Conservation (phyloP, 441 rosid genomes). For the Breynia disticha region DNA sequence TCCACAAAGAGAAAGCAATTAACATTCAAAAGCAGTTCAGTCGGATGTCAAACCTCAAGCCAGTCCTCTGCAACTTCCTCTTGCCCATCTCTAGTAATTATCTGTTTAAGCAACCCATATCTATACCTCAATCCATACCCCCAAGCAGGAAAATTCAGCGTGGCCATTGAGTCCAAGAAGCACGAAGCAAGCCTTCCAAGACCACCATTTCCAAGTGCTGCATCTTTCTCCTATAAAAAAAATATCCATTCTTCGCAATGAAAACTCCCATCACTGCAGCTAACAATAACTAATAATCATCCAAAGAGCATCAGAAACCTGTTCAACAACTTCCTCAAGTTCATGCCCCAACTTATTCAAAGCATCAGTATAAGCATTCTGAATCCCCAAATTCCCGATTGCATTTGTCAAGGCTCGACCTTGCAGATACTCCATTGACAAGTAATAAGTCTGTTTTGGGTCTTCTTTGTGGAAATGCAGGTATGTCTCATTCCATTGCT, state of each 20-base stretch:
- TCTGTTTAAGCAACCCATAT: constrained; percentile 90
- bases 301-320: constrained; percentile 29
- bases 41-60: constrained; percentile 69
- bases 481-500: constrained; percentile 96
- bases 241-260: not conserved
- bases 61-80: constrained; percentile 97
- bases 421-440: constrained; percentile 98
- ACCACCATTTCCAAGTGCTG: constrained; percentile 98
- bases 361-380: constrained; percentile 76
- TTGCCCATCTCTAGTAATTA: constrained; percentile 78
- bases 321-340: constrained; percentile 77
- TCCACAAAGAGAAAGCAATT: constrained; percentile 15
- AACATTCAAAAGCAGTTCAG: constrained; percentile 6
- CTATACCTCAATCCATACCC: constrained; percentile 95
- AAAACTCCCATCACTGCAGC: too few species aligned
- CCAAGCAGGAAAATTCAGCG: constrained; percentile 95
- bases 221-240: constrained; percentile 80
- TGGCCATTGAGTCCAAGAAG: constrained; percentile 96
- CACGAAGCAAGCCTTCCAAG: constrained; percentile 98
- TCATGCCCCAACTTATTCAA: constrained; percentile 64
- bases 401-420: constrained; percentile 94
- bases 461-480: constrained; percentile 63
- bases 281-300: too few species aligned
- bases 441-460: constrained; percentile 91
- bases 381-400: constrained; percentile 64